Conservation (phyloP, 179 eudicot species). For the Vitellaria paradoxa region DNA sequence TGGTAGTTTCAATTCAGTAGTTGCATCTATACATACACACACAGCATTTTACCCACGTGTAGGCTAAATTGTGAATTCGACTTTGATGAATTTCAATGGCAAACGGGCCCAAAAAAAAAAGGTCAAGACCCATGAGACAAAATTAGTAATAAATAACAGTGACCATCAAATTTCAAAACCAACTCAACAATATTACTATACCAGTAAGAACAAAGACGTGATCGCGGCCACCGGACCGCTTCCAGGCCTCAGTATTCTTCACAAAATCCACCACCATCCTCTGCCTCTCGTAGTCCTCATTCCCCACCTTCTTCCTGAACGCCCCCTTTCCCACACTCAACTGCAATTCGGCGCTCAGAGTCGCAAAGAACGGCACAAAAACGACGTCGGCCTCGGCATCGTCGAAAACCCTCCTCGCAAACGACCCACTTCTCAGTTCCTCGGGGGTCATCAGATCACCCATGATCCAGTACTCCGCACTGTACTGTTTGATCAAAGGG, state of each 20-base stretch:
- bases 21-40: not conserved
- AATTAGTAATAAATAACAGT: not conserved
- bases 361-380: slow-evolving; percentile 91
- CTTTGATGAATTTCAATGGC: not conserved
- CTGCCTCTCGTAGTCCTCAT: slow-evolving; percentile 84
- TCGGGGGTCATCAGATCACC: slow-evolving; percentile 78
- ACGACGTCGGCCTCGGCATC: slow-evolving; percentile 67
- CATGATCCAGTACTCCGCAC: slow-evolving; percentile 94
- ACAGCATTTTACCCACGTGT: not conserved
- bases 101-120: too few relatives aligned
- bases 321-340: slow-evolving; percentile 48
- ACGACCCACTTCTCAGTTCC: slow-evolving; percentile 43
- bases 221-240: slow-evolving; percentile 86
- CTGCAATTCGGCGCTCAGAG: slow-evolving; percentile 91
- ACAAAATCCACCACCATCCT: slow-evolving; percentile 72
- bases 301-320: slow-evolving; percentile 64
- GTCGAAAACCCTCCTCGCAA: slow-evolving; percentile 71
- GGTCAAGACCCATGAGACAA: not conserved
- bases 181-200: slow-evolving; percentile 22
- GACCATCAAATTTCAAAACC: not conserved
- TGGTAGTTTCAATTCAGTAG: not conserved
- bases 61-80: not conserved
- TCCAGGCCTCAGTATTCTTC: slow-evolving; percentile 69
- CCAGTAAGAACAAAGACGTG: slow-evolving; percentile 91
- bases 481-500: slow-evolving; percentile 83